phyloP scores from a whole-genome alignment of 1,139 yeast genomes.

The Wickerhamiella pararugosa region DNA sequence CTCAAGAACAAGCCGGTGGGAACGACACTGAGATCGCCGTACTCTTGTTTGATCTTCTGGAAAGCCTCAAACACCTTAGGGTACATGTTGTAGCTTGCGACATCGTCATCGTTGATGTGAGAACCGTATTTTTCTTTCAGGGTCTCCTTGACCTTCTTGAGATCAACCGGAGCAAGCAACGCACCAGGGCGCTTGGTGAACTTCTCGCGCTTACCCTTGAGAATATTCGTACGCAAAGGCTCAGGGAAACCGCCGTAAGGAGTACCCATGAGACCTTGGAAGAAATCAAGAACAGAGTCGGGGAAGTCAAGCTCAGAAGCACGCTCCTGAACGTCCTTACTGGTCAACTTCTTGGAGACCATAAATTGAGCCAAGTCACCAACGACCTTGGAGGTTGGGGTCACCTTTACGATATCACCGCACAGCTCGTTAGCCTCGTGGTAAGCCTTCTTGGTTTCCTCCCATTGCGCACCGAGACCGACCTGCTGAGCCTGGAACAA shows the following conservation, averaged over 20 bases:
- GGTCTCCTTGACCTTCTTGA: constrained; percentile 55
- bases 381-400: constrained; percentile 97
- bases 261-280: constrained; percentile 98
- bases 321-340: constrained; percentile 73
- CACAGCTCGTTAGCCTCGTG: constrained; percentile 75
- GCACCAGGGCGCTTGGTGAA: constrained; percentile 85
- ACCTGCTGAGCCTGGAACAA: constrained; percentile 98
- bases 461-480: constrained; percentile 93
- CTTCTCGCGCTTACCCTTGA: constrained; percentile 81
- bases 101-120: constrained; percentile 62
- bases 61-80: constrained; percentile 91
- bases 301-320: constrained; percentile 95
- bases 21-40: constrained; percentile 82
- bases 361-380: constrained; percentile 98
- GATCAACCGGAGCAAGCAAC: constrained; percentile 67
- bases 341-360: constrained; percentile 83
- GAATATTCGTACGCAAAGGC: constrained; percentile 82
- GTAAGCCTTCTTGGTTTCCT: constrained; percentile 86
- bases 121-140: constrained; percentile 38
- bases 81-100: constrained; percentile 93
- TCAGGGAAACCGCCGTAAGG: constrained; percentile 99
- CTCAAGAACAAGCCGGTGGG: constrained; percentile 86
- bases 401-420: constrained; percentile 95
- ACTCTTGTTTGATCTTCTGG: constrained; percentile 57
- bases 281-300: constrained; percentile 90